Percentiles rank a stretch among this genome's conserved stretches.
Evolutionary conservation across 441 rosid genomes (phyloP).

Genomic region (Flueggea neowawraea): DNA sequence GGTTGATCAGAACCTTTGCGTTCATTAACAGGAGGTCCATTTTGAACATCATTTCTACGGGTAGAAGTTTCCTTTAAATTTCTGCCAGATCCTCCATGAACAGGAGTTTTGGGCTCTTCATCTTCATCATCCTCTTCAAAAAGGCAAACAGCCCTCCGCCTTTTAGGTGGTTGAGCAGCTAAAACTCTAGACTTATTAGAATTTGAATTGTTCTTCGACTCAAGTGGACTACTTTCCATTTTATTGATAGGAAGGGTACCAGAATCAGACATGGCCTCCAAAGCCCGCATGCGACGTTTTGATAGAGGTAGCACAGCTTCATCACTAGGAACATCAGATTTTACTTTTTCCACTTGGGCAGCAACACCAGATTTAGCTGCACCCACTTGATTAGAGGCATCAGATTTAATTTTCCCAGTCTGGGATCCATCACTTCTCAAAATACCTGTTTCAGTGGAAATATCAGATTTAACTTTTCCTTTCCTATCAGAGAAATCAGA

Average conservation of each 20-base stretch:
- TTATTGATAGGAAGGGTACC: slow-evolving; percentile 37
- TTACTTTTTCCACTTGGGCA: slow-evolving; percentile 16
- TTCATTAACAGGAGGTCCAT: background rate
- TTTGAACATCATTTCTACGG: slow-evolving; percentile 23
- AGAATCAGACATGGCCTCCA: slow-evolving; percentile 60
- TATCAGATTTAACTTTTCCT: slow-evolving; percentile 16
- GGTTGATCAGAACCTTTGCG: background rate
- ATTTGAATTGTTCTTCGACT: slow-evolving; percentile 32
- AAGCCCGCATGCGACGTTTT: slow-evolving; percentile 53
- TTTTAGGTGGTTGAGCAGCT: slow-evolving; percentile 45
- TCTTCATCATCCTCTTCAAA: slow-evolving; percentile 69
- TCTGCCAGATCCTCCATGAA: slow-evolving; percentile 62
- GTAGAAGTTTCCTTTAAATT: slow-evolving; percentile 27
- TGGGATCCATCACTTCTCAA: slow-evolving; percentile 21
- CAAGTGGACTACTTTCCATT: slow-evolving; percentile 36
- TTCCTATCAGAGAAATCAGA: slow-evolving; percentile 18
- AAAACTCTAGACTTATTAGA: slow-evolving; percentile 29
- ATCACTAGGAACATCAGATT: slow-evolving; percentile 44
- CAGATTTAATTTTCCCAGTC: slow-evolving; percentile 27
- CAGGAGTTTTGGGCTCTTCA: slow-evolving; percentile 89
- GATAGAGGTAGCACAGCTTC: slow-evolving; percentile 62
- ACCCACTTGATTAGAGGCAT: slow-evolving; percentile 18
- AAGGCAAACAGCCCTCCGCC: slow-evolving; percentile 89
- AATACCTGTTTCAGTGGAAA: slow-evolving; percentile 11
- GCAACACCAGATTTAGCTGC: slow-evolving; percentile 12